Percentiles rank a stretch among this genome's conserved stretches.
These are phyloP conservation scores for Ophiocordyceps camponoti-leonardi DNA, from an alignment of 2,329 filamentous ascomycete species.

Conservation along the genomic window DNA sequence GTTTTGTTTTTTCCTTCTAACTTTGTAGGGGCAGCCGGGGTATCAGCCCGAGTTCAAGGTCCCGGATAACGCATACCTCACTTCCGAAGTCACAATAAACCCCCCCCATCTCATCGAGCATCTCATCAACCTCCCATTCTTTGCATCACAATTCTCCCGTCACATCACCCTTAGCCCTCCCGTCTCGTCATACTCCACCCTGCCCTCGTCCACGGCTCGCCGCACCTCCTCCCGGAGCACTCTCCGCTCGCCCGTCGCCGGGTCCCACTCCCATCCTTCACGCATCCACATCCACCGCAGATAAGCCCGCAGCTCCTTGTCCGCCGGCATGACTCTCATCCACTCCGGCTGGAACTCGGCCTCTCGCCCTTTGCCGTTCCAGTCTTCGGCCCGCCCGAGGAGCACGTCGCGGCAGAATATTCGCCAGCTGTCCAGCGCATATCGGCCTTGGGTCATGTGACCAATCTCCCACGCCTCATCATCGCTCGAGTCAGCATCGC, in stretches of 20 bases:
- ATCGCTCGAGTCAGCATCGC: conserved; percentile 3
- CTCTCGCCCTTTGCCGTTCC: conserved; percentile 39
- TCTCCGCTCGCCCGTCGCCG: conserved; percentile 45
- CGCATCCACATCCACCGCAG: conserved; percentile 84
- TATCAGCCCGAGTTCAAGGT: no score
- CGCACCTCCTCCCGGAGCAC: conserved; percentile 35
- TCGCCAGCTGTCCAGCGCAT: conserved; percentile 78
- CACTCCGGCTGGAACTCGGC: conserved; percentile 65
- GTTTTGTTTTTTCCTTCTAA: neutral
- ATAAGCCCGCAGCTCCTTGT: conserved; percentile 82
- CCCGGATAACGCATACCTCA: no score
- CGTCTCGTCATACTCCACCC: conserved; percentile 36
- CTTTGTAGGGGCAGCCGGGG: no score
- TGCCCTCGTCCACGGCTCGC: conserved; percentile 36
- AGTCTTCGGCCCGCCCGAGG: conserved; percentile 46
- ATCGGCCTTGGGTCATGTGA: conserved; percentile 65
- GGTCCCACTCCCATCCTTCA: conserved; percentile 72
- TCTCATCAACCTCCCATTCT: conserved; percentile 4
- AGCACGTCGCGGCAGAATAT: conserved; percentile 80
- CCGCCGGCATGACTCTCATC: conserved; percentile 67
- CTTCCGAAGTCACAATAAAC: conserved; percentile 3
- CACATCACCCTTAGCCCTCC: conserved; percentile 21
- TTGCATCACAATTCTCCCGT: no score
- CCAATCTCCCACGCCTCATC: conserved; percentile 61
- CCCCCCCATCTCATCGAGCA: neutral